Evolutionary conservation across 805 yeast species (phyloP).

Genomic region (Cyberlindnera meyerae): DNA sequence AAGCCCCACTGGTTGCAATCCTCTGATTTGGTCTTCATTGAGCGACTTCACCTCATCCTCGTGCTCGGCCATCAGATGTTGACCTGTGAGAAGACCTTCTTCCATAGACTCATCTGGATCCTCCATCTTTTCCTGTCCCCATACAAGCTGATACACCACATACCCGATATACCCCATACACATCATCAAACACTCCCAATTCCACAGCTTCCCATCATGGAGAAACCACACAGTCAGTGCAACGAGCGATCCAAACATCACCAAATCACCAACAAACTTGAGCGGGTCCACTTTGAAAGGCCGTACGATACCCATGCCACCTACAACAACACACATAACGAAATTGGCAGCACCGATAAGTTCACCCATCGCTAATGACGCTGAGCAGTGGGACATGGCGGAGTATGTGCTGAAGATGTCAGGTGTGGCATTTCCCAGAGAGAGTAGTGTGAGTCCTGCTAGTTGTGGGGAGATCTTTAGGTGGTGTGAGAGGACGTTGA

Average conservation of each 20-base stretch:
- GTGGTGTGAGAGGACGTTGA: constrained; percentile 57
- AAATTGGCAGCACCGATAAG: constrained; percentile 88
- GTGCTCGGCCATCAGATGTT: neutral
- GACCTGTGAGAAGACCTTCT: too few species aligned
- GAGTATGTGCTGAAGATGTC: constrained; percentile 82
- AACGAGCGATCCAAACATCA: constrained; percentile 50
- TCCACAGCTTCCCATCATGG: constrained; percentile 47
- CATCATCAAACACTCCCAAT: constrained; percentile 55
- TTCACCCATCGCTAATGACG: constrained; percentile 82
- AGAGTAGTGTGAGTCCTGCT: constrained; percentile 81
- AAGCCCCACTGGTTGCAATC: constrained; percentile 31
- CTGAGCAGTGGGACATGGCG: constrained; percentile 69
- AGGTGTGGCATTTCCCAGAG: constrained; percentile 90
- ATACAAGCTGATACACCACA: too few species aligned
- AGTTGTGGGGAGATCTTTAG: constrained; percentile 68
- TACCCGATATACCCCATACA: constrained; percentile 53
- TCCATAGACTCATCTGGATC: constrained; percentile 4
- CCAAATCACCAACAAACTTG: constrained; percentile 56
- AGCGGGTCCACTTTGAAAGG: constrained; percentile 56
- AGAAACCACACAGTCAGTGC: constrained; percentile 47
- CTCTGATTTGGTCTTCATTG: constrained; percentile 20
- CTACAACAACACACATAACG: constrained; percentile 73
- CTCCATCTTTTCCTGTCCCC: too few species aligned
- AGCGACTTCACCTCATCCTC: constrained; percentile 6
- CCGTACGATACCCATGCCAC: constrained; percentile 63